A percentile compares a stretch with the other conserved stretches of the same genome.
phyloP scores from a whole-genome alignment of 2,329 filamentous ascomycete species.

The Eutypella sp. region DNA sequence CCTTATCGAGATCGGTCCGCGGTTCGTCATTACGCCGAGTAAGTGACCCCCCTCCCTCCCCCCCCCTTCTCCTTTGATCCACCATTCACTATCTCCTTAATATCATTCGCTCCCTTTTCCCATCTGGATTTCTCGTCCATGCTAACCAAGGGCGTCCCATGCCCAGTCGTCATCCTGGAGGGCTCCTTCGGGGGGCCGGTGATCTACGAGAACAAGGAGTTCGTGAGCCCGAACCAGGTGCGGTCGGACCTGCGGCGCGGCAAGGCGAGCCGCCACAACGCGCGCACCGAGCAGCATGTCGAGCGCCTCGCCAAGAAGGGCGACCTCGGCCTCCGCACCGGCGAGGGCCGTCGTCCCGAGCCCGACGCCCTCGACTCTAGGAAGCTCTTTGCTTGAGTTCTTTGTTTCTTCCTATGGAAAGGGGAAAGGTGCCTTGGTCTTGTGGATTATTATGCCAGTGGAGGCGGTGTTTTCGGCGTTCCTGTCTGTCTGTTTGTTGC shows the following conservation, averaged over 20 bases:
- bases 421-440: not conserved
- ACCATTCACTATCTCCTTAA: conserved; percentile 29
- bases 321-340: conserved; percentile 67
- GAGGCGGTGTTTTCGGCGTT: not conserved
- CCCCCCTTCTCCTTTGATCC: conserved; percentile 42
- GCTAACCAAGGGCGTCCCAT: not conserved
- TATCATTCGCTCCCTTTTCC: not conserved
- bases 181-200: conserved; percentile 93
- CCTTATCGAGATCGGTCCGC: conserved; percentile 87
- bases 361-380: conserved; percentile 71
- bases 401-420: conserved; percentile 1
- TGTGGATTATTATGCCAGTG: no score
- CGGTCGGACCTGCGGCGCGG: conserved; percentile 71
- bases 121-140: not conserved
- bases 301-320: conserved; percentile 71
- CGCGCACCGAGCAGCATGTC: conserved; percentile 66
- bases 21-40: conserved; percentile 84
- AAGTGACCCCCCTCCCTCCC: conserved; percentile 48
- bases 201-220: conserved; percentile 97
- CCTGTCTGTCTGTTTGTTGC: no score
- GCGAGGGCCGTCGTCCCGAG: conserved; percentile 57
- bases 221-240: conserved; percentile 93
- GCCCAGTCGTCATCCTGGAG: conserved; percentile 69
- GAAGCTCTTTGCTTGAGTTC: conserved; percentile 65
- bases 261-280: conserved; percentile 74